phyloP scores from a whole-genome alignment of 108 stramenopile genomes.

The Stephanodiscus minutulus region DNA sequence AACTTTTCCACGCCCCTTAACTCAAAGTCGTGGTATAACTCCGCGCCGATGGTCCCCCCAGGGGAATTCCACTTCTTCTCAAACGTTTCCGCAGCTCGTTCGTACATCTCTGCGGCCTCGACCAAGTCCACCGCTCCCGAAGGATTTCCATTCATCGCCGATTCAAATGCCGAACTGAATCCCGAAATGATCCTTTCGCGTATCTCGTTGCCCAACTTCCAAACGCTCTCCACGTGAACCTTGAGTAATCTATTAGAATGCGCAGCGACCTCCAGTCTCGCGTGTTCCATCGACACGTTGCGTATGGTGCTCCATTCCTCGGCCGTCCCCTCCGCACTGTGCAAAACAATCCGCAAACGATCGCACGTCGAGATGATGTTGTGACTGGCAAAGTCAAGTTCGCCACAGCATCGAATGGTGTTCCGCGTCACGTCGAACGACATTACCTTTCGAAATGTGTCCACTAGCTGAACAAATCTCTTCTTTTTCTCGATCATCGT shows the following conservation, averaged over 20 bases:
- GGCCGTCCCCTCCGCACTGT: slow-evolving; percentile 79
- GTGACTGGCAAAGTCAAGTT: slow-evolving; percentile 82
- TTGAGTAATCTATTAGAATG: slow-evolving; percentile 73
- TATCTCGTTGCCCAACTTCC: slow-evolving; percentile 89
- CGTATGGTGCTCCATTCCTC: slow-evolving; percentile 83
- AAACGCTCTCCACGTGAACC: slow-evolving; percentile 86
- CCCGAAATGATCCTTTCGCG: slow-evolving; percentile 75
- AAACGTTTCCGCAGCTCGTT: slow-evolving; percentile 73
- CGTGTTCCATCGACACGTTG: slow-evolving; percentile 78
- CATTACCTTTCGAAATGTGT: neutral
- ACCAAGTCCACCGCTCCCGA: slow-evolving; percentile 87
- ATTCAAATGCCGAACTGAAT: slow-evolving; percentile 80
- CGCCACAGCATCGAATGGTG: slow-evolving; percentile 77
- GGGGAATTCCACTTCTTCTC: slow-evolving; percentile 57
- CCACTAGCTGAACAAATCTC: neutral
- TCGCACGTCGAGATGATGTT: slow-evolving; percentile 87
- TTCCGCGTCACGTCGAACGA: slow-evolving; percentile 41
- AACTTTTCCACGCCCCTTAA: slow-evolving; percentile 73
- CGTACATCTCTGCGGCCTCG: slow-evolving; percentile 86
- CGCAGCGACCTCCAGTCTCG: slow-evolving; percentile 80
- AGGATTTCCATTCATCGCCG: slow-evolving; percentile 74
- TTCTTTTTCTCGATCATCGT: neutral
- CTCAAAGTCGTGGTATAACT: slow-evolving; percentile 78
- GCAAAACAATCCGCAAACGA: slow-evolving; percentile 75
- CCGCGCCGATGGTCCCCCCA: slow-evolving; percentile 4